Evolutionary conservation across 129 eudicot species (phyloP), one percentile per base, ranked within the genome.

Genomic region (Chrysanthemum seticuspe): DNA sequence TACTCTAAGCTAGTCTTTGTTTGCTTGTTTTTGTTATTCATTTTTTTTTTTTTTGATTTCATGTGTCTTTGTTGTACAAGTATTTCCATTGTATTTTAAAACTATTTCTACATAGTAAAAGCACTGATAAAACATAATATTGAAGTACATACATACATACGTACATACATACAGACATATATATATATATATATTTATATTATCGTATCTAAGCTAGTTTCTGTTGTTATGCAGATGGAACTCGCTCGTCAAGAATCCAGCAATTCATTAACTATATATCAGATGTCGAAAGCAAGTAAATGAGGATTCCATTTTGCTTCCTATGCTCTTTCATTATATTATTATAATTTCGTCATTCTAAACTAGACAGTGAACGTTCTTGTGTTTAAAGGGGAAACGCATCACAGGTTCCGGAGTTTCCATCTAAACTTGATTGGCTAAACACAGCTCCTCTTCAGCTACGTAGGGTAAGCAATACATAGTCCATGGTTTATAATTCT

Each of bases 371-470:
- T 89, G 68, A 56, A 29, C 10, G 19, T 51, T 75, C 68, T 25
- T 67, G n/a, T 69, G 55, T 49, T 75, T 16, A 16, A 66, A 94
- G 99, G 81, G 85, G 78, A 78, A 79, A 64, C 64, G 76, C 96
- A 12, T 57, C 87, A 59, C 62, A 68, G 60, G 99, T 94, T 72
- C 97, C 99, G 9, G 99, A 94, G 81, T 94, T 94, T 82, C 99
- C 97, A 11, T 78, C 97, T 70, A 84, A 84, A 79, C 97, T 94
- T 81, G 99, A 94, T 77, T 94, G 99, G 99, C 83, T 94, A 63
- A 94, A 94, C 67, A 64, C 96, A 27, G 87, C 96, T 72, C 99
- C 99, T 58, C 99, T 94, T 85, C 96, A 90, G 96, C 81, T 94
- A 27, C 77, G 78, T 77, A 86, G 99, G 97, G 99, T 94, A 86